Conservation (phyloP, 2,329 filamentous ascomycete genomes). For the Reticulascus tulasneorum region DNA sequence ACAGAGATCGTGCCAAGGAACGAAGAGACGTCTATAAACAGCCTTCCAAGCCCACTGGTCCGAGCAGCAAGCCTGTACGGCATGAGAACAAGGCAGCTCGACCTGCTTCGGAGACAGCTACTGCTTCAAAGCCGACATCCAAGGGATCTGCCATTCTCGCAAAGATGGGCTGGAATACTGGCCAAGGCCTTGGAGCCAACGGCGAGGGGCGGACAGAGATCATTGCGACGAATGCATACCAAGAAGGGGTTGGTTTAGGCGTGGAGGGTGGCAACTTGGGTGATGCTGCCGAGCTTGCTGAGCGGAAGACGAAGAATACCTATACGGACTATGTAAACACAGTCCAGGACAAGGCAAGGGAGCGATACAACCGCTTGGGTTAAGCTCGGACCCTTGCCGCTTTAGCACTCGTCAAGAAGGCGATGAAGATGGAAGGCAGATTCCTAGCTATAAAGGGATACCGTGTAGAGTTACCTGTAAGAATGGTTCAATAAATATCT, state of each 20-base stretch:
- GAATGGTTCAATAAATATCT: too few species aligned
- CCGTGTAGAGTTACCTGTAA: too few species aligned
- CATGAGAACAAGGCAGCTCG: slow-evolving; percentile 27
- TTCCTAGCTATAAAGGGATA: too few species aligned
- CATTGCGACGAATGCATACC: slow-evolving; percentile 61
- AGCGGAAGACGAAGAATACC: slow-evolving; percentile 54
- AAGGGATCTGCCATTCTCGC: slow-evolving; percentile 65
- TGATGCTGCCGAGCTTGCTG: slow-evolving; percentile 62
- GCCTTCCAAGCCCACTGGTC: slow-evolving; percentile 45
- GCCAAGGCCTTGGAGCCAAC: slow-evolving; percentile 60
- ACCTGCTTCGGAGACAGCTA: slow-evolving; percentile 19
- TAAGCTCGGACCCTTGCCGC: too few species aligned
- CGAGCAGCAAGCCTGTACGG: slow-evolving; percentile 20
- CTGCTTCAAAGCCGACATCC: slow-evolving; percentile 31
- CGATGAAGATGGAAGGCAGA: too few species aligned
- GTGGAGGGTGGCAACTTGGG: slow-evolving; percentile 67
- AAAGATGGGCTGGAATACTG: slow-evolving; percentile 69
- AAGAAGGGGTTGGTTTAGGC: slow-evolving; percentile 65
- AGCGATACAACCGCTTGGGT: slow-evolving; percentile 57
- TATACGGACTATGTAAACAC: slow-evolving; percentile 61
- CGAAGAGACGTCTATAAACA: slow-evolving; percentile 60
- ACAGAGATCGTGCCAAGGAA: slow-evolving; percentile 66
- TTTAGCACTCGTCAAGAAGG: too few species aligned
- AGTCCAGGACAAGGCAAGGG: slow-evolving; percentile 62
- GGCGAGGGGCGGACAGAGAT: slow-evolving; percentile 61